Base-by-base conservation (phyloP, 208 protist species). In the Wallacemonas sp. region DNA sequence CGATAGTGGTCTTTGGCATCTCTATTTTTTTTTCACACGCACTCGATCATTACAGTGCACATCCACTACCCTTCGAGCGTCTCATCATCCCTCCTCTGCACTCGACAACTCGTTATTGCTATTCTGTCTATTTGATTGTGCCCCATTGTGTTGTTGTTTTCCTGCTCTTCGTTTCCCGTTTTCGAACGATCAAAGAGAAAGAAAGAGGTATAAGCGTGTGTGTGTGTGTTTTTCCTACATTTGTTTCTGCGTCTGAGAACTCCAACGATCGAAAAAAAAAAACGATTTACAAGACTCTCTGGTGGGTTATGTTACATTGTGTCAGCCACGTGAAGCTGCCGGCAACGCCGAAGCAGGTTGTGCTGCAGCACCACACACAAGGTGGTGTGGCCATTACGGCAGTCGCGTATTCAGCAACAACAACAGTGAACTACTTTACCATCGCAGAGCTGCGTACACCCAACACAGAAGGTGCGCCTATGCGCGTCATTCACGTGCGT, bases 321-420 rank as follows among this genome's bases (percentile, higher is more conserved):
- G 45, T 81, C n/a, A 55, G 68, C 19, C 70, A 62, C 45, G 46
- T 61, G 1, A 54, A 64, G 19, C 66, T 81, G 42, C 66, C 69
- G 36, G 49, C 70, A 14, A 60, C 59, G 19, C 66, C 70, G 28
- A 56, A 59, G 58, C 44, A 49, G 8, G 64, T 81, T 49, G 60
- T 47, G 1, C 58, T 81, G 28, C 70, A 73, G 5, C 75, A 81
- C 59, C 66, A 81, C 70, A 46, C 42, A n/a, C 33, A 42, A 38
- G 62, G 62, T 28, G 70, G 65, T 19, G 70, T 77, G n/a, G 47
- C 72, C 24, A 71, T 81, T 27, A 62, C 63, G n/a, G 75, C 75
- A 5, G 63, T 81, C 6, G 59, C 63, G 1, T 70, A 67, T 59
- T 41, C 38, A 12, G 21, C 30, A 22, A 17, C 59, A 2, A 17